A percentile compares a stretch with the other conserved stretches of the same genome.
These are phyloP conservation scores for Phaeosphaeriaceae sp. DNA, from an alignment of 2,329 filamentous ascomycete genomes.

Conservation along the genomic window DNA sequence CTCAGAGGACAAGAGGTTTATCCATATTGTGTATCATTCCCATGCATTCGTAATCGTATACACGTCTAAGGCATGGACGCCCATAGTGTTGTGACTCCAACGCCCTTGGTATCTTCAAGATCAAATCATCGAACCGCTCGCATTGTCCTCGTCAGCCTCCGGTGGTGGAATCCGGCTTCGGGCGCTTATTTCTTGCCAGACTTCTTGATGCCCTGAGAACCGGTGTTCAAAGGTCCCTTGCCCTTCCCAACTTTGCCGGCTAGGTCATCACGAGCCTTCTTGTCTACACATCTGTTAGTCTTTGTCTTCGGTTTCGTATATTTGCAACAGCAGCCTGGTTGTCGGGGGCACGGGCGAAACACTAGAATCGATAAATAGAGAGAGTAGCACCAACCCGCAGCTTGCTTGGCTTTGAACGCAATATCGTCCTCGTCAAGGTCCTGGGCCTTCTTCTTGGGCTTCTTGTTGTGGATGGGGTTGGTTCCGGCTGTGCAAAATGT, in stretches of 20 bases:
- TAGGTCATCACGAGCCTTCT: slow-evolving; percentile 70
- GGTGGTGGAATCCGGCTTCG: not conserved
- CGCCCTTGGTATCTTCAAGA: slow-evolving; percentile 35
- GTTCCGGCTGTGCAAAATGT: slow-evolving; percentile 52
- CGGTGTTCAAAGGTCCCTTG: slow-evolving; percentile 83
- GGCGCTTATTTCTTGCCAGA: slow-evolving; percentile 82
- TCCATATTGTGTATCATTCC: slow-evolving; percentile 3
- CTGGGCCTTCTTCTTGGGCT: slow-evolving; percentile 76
- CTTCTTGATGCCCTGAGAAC: slow-evolving; percentile 93
- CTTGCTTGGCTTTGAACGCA: slow-evolving; percentile 83
- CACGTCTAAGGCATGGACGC: slow-evolving; percentile 21
- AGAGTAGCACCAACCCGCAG: slow-evolving; percentile 69
- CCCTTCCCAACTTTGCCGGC: slow-evolving; percentile 79
- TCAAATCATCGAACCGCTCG: slow-evolving; percentile 17
- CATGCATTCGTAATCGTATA: slow-evolving; percentile 27
- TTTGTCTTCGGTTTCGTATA: not conserved
- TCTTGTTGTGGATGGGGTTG: slow-evolving; percentile 71
- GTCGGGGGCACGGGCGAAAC: not conserved
- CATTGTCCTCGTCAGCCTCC: slow-evolving; percentile 1
- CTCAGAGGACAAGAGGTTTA: too few relatives aligned
- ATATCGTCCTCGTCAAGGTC: slow-evolving; percentile 88
- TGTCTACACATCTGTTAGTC: slow-evolving; percentile 46
- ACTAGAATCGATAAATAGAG: not conserved
- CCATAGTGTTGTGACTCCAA: slow-evolving; percentile 29
- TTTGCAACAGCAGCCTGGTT: not conserved